These are phyloP conservation scores for Yarrowia bubula DNA, from an alignment of 805 yeast genomes.

Conservation along the genomic window DNA sequence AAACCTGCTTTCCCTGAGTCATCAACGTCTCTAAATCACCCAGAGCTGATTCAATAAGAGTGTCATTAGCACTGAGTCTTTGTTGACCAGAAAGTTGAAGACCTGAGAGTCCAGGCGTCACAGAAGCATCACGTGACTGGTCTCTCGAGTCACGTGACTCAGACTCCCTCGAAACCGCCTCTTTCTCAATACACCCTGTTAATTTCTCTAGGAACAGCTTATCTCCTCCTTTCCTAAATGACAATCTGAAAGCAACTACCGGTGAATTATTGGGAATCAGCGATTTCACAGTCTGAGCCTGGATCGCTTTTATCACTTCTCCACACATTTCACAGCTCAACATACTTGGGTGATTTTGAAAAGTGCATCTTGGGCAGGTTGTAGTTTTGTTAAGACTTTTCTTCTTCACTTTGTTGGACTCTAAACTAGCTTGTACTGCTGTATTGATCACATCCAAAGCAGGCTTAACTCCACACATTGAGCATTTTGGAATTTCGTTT, in stretches of 20 bases:
- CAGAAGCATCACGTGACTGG: slow-evolving; percentile 3
- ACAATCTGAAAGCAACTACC: background rate
- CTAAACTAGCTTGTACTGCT: background rate
- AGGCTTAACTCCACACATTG: slow-evolving; percentile 27
- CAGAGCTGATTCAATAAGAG: slow-evolving; percentile 63
- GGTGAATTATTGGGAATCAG: slow-evolving; percentile 1
- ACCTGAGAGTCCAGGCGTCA: slow-evolving; percentile 61
- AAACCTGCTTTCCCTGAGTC: slow-evolving; percentile 73
- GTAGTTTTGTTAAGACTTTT: background rate
- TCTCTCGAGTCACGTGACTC: slow-evolving; percentile 2
- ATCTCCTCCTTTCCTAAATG: slow-evolving; percentile 23
- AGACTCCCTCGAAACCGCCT: background rate
- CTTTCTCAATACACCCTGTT: background rate
- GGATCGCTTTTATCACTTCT: slow-evolving; percentile 41
- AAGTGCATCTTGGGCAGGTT: slow-evolving; percentile 64
- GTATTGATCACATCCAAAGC: slow-evolving; percentile 30
- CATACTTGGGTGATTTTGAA: slow-evolving; percentile 77
- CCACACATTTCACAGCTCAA: slow-evolving; percentile 87
- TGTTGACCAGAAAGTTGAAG: slow-evolving; percentile 57
- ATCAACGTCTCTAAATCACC: slow-evolving; percentile 74
- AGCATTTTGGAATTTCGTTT: slow-evolving; percentile 3
- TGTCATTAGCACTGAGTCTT: slow-evolving; percentile 56
- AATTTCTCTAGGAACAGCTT: slow-evolving; percentile 15
- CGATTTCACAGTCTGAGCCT: background rate
- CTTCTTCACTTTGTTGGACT: background rate